Percentiles rank a stretch among this genome's conserved stretches.
Conservation (phyloP, 768 basidiomycete species). For the Rhodotorula kratochvilovae region DNA sequence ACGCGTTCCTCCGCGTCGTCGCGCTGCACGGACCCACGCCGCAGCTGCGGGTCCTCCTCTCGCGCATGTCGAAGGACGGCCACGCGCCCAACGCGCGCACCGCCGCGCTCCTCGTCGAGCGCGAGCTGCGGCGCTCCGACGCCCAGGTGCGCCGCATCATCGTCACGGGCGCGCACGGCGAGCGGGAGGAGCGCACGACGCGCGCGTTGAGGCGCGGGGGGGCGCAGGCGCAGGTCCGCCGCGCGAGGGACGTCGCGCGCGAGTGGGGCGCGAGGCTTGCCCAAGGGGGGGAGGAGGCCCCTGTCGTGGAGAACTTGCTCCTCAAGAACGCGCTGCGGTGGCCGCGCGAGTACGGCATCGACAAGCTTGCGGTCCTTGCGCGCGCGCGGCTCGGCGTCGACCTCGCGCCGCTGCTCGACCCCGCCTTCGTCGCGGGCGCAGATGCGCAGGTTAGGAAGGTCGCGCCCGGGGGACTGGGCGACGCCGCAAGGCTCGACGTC, state of each 20-base stretch:
- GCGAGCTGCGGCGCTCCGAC: constrained; percentile 19
- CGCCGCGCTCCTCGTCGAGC: neutral
- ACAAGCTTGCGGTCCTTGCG: neutral
- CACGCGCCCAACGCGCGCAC: neutral
- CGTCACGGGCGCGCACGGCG: neutral
- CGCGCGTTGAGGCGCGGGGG: constrained; percentile 1
- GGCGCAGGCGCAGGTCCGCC: neutral
- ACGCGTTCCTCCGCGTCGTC: constrained; percentile 13
- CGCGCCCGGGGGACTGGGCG: neutral
- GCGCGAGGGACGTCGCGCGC: neutral
- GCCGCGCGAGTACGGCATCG: neutral
- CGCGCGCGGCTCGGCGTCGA: constrained; percentile 16
- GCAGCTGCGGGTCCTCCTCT: neutral
- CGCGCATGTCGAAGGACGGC: neutral
- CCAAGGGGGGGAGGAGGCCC: neutral
- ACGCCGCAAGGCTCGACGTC: neutral
- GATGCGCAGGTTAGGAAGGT: neutral
- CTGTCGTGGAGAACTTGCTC: constrained; percentile 1
- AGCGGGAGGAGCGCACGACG: neutral
- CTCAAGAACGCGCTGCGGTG: constrained; percentile 6
- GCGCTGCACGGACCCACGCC: constrained; percentile 1
- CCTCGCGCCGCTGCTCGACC: neutral
- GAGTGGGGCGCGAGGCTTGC: neutral
- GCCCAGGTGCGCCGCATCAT: neutral
- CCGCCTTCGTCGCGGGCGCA: neutral